Conservation (phyloP, 257 asterid species). For the Apocynum venetum region DNA sequence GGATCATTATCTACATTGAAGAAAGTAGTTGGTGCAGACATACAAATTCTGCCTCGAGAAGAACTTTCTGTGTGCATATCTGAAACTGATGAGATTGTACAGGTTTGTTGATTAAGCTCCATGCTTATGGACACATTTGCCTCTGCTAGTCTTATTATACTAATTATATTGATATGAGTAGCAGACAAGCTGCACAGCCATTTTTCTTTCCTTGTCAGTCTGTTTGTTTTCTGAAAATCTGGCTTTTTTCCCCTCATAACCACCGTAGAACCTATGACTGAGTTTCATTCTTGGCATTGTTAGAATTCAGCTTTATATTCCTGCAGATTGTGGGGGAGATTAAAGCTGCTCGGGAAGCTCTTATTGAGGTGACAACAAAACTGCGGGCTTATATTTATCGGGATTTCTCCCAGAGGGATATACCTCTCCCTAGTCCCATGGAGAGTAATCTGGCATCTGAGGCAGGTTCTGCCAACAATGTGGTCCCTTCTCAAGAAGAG, state of each 20-base stretch:
- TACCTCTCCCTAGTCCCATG: conserved; percentile 20
- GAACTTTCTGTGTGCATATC: conserved; percentile 57
- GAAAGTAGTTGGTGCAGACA: conserved; percentile 59
- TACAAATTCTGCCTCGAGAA: conserved; percentile 60
- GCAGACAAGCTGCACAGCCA: neutral
- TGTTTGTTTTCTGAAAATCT: neutral
- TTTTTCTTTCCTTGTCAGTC: neutral
- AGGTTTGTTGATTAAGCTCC: conserved; percentile 39
- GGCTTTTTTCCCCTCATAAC: neutral
- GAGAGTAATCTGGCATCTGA: conserved; percentile 20
- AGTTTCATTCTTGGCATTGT: neutral
- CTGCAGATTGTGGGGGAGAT: conserved; percentile 65
- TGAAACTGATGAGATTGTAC: conserved; percentile 61
- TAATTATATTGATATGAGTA: neutral
- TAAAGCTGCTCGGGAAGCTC: conserved; percentile 42
- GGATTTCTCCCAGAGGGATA: conserved; percentile 30
- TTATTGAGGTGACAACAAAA: conserved; percentile 41
- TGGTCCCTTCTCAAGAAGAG: conserved; percentile 24
- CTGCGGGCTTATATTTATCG: conserved; percentile 28
- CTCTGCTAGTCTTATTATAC: no score
- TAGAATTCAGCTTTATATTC: neutral
- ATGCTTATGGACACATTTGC: neutral
- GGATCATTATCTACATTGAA: conserved; percentile 42
- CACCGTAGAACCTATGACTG: neutral
- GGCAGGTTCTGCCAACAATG: conserved; percentile 20